A percentile compares a stretch with the other conserved stretches of the same genome.
Conservation (phyloP, 148 eudicot genomes). For the Silene latifolia region DNA sequence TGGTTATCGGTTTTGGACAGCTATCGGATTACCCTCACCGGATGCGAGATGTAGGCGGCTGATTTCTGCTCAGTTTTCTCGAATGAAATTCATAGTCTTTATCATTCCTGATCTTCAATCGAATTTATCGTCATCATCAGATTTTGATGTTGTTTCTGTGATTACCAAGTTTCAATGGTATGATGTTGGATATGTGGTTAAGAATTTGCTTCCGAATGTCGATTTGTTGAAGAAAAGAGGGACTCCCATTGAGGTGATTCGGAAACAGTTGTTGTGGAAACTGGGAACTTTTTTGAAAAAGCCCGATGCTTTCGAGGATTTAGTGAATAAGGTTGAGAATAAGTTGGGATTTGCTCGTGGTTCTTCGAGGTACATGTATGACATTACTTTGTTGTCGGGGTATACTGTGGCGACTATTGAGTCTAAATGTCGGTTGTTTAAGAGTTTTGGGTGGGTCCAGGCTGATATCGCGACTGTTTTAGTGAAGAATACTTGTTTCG, state of each 20-base stretch:
- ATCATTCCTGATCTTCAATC: too few relatives aligned
- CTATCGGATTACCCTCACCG: too few relatives aligned
- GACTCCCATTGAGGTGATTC: slow-evolving; percentile 6
- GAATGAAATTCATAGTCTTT: too few relatives aligned
- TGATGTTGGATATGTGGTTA: neutral
- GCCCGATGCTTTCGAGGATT: neutral
- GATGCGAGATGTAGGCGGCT: too few relatives aligned
- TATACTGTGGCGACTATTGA: slow-evolving; percentile 1
- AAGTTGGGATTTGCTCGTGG: slow-evolving; percentile 24
- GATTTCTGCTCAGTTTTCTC: too few relatives aligned
- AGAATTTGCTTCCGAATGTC: slow-evolving; percentile 11
- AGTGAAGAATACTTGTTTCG: slow-evolving; percentile 7
- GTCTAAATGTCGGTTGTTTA: slow-evolving; percentile 25
- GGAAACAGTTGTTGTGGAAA: neutral
- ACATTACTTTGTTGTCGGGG: slow-evolving; percentile 8
- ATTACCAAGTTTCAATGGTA: neutral
- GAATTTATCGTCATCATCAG: too few relatives aligned
- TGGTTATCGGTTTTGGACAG: too few relatives aligned
- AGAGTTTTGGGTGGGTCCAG: slow-evolving; percentile 38
- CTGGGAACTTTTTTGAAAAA: neutral
- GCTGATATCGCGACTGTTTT: slow-evolving; percentile 14
- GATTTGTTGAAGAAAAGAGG: slow-evolving; percentile 5
- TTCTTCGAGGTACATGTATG: slow-evolving; percentile 22
- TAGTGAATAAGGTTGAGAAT: too few relatives aligned
- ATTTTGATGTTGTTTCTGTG: neutral